phyloP scores from a whole-genome alignment of 306 rosid genomes.

The Ziziphus jujuba region DNA sequence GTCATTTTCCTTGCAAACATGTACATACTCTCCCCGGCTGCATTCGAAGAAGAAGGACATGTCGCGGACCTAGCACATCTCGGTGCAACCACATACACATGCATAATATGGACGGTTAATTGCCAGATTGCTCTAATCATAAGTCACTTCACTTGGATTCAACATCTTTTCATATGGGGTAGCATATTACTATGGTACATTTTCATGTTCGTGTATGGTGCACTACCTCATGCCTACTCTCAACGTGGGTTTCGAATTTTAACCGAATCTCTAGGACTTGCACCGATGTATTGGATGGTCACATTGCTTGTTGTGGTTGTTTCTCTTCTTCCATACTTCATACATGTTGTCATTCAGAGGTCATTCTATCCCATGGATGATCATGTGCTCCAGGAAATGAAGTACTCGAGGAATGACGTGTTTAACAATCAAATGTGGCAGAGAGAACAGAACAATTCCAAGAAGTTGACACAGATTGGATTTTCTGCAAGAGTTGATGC shows the following conservation, averaged over 20 bases:
- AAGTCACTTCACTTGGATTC: slow-evolving; percentile 43
- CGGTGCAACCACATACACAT: slow-evolving; percentile 26
- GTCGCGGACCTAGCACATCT: slow-evolving; percentile 27
- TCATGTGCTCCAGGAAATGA: slow-evolving; percentile 38
- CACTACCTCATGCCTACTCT: slow-evolving; percentile 25
- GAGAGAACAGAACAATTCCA: slow-evolving; percentile 31
- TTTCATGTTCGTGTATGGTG: slow-evolving; percentile 26
- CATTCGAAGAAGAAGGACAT: slow-evolving; percentile 21
- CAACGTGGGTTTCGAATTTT: slow-evolving; percentile 14
- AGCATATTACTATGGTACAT: slow-evolving; percentile 32
- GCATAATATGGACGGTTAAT: slow-evolving; percentile 38
- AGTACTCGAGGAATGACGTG: slow-evolving; percentile 23
- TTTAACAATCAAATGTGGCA: slow-evolving; percentile 22
- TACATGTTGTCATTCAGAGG: slow-evolving; percentile 27
- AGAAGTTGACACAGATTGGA: slow-evolving; percentile 24
- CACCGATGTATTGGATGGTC: slow-evolving; percentile 27
- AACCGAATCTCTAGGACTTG: slow-evolving; percentile 20
- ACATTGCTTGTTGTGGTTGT: slow-evolving; percentile 24
- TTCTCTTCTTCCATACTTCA: slow-evolving; percentile 32
- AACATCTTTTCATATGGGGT: slow-evolving; percentile 40
- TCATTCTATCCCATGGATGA: slow-evolving; percentile 35
- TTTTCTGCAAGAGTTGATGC: slow-evolving; percentile 38
- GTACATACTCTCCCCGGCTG: not conserved
- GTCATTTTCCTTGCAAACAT: slow-evolving; percentile 26
- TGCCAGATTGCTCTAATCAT: slow-evolving; percentile 36